Evolutionary conservation across 2,329 filamentous ascomycete genomes (phyloP), one percentile per base, ranked within the genome.

Genomic region (Alternaria ventricosa): DNA sequence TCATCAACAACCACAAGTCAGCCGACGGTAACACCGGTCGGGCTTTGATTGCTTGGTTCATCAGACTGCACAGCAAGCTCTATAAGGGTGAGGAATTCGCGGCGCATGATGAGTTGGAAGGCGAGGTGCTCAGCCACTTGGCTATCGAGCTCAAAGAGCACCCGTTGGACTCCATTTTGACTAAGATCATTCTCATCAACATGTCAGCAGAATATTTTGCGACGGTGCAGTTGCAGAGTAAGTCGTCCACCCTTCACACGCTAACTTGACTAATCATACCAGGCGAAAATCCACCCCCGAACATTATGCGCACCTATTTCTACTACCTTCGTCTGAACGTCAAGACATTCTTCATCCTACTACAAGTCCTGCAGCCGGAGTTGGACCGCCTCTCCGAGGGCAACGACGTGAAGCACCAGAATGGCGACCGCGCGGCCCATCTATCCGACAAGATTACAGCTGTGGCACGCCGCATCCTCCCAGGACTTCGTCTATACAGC

Each of bases 131-230:
- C 64, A 90, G 91, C 71, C 91, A 94, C 54, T 83, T 97, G 41
- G 87, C 89, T 51, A 87, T 91, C 69, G 88, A 92, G 28, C 83
- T 96, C 27, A 93, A 92, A 75, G 88, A 89, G 65, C 86, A 89
- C 10, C 86, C 87, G 2, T 84, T 91, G 53, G 87, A 90, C 47
- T 85, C 85, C 12, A 86, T 88, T 12, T 79, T 97, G 27, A 87
- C 92, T 66, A 96, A 94, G 76, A 91, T 97, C 79, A 87, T 92
- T 6, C 83, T 97, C 47, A 89, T 95, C 70, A 98, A 96, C 73
- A 91, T 98, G 65, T 89, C 93, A 6, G 93, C 94, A 7, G 93
- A 96, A 77, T 87, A 90, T 68, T 86, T 92, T 74, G 90, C 93
- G 46, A 85, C 84, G 28, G 82, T 87, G 23, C 87, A 87, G 70